These are phyloP conservation scores for Paramecium sexaurelia DNA, from an alignment of 73 alveolate species.

Conservation along the genomic window DNA sequence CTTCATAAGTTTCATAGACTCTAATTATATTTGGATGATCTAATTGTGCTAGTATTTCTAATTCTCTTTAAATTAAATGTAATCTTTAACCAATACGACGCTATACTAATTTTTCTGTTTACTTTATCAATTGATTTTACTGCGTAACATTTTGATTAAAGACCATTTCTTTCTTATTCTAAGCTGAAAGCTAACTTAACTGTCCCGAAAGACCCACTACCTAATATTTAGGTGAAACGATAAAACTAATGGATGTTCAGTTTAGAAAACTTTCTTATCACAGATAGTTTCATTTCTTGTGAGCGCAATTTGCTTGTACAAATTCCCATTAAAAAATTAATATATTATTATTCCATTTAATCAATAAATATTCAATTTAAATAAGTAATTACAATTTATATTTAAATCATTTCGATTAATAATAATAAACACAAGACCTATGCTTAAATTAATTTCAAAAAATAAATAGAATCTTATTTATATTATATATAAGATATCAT, in stretches of 20 bases:
- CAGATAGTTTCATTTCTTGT: background rate
- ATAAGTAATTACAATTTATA: background rate
- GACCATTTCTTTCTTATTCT: slow-evolving; percentile 59
- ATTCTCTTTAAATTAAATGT: slow-evolving; percentile 72
- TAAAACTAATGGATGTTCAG: slow-evolving; percentile 49
- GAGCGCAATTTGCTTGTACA: background rate
- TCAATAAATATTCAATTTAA: background rate
- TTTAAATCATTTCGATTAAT: no score
- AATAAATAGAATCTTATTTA: no score
- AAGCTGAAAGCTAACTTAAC: slow-evolving; percentile 64
- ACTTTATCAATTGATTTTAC: slow-evolving; percentile 66
- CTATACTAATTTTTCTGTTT: background rate
- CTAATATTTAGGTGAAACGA: slow-evolving; percentile 57
- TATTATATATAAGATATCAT: no score
- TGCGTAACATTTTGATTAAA: slow-evolving; percentile 48
- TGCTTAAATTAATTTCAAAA: no score
- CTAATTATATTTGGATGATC: slow-evolving; percentile 89
- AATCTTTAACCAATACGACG: slow-evolving; percentile 43
- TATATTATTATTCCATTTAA: background rate
- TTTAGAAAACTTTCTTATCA: background rate
- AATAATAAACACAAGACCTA: no score
- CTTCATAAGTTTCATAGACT: slow-evolving; percentile 80
- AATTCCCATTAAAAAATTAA: slow-evolving; percentile 3
- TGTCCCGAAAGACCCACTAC: slow-evolving; percentile 71
- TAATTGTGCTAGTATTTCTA: slow-evolving; percentile 69